A percentile compares a stretch with the other conserved stretches of the same genome.
Evolutionary conservation across 306 rosid species (phyloP).

Genomic region (Begonia fuchsioides): DNA sequence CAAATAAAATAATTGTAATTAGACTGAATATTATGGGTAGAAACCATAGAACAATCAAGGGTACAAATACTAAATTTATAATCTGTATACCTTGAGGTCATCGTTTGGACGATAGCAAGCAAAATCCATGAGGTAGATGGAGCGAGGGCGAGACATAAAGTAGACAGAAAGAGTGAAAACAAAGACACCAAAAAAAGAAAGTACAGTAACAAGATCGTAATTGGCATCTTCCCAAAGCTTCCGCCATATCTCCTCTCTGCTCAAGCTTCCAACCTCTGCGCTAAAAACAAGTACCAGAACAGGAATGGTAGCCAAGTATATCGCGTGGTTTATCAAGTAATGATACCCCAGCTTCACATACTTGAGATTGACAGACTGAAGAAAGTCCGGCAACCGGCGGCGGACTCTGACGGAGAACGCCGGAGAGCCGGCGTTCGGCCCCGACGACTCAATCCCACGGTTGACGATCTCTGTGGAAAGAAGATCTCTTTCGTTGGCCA

Average conservation of each 20-base stretch:
- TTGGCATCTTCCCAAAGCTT: conserved; percentile 78
- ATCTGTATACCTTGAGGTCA: conserved; percentile 45
- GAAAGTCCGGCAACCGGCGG: conserved; percentile 73
- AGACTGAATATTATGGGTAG: too few relatives aligned
- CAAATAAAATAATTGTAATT: too few relatives aligned
- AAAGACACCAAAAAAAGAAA: conserved; percentile 61
- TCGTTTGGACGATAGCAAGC: conserved; percentile 57
- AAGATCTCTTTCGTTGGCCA: conserved; percentile 62
- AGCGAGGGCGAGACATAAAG: conserved; percentile 81
- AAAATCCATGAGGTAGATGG: conserved; percentile 76
- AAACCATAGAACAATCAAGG: too few relatives aligned
- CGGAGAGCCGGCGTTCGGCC: conserved; percentile 86
- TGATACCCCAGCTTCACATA: conserved; percentile 87
- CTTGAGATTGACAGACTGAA: conserved; percentile 86
- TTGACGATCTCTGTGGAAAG: conserved; percentile 83
- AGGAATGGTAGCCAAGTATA: conserved; percentile 72
- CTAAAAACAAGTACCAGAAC: conserved; percentile 64
- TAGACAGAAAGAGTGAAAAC: conserved; percentile 80
- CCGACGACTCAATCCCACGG: conserved; percentile 72
- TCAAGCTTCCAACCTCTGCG: conserved; percentile 78
- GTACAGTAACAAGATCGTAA: conserved; percentile 69
- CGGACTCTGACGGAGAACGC: conserved; percentile 81
- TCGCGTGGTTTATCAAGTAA: conserved; percentile 77
- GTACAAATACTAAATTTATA: not conserved
- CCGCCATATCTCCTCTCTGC: conserved; percentile 70